Evolutionary conservation across 768 basidiomycete species (phyloP).

Genomic region (Gymnopilus junonius): DNA sequence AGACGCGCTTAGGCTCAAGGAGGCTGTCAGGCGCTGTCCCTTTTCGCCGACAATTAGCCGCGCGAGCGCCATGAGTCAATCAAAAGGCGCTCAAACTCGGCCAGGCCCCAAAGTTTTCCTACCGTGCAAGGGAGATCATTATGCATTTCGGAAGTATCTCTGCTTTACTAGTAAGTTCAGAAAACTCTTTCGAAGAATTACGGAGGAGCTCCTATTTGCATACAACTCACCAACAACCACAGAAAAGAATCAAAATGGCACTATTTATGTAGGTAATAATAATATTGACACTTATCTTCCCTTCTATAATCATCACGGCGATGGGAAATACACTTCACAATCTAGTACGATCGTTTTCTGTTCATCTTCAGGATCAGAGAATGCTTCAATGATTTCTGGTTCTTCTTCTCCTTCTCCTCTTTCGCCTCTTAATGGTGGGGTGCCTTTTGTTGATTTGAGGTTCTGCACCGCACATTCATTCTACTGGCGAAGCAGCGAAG

Average conservation of each 20-base stretch:
- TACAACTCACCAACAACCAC: too few species aligned
- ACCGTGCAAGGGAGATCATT: background rate
- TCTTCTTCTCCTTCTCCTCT: background rate
- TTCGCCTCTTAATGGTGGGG: background rate
- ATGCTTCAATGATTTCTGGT: slow-evolving; percentile 10
- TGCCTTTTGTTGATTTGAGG: slow-evolving; percentile 3
- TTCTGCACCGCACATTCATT: background rate
- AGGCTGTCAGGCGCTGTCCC: background rate
- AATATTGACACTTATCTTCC: background rate
- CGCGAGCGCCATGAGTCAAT: background rate
- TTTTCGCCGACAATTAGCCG: background rate
- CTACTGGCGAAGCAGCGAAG: background rate
- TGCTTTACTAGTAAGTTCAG: background rate
- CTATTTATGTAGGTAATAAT: background rate
- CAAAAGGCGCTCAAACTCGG: background rate
- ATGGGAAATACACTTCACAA: slow-evolving; percentile 12
- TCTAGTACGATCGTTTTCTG: slow-evolving; percentile 14
- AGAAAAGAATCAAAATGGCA: background rate
- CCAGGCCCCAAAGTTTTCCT: background rate
- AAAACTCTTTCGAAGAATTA: background rate
- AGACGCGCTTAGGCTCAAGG: background rate
- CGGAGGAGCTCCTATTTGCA: background rate
- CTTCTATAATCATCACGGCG: background rate
- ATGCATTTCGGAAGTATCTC: background rate
- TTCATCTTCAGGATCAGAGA: slow-evolving; percentile 19